Conservation (phyloP, 1,284 basidiomycete species). For the Trametes sp. region DNA sequence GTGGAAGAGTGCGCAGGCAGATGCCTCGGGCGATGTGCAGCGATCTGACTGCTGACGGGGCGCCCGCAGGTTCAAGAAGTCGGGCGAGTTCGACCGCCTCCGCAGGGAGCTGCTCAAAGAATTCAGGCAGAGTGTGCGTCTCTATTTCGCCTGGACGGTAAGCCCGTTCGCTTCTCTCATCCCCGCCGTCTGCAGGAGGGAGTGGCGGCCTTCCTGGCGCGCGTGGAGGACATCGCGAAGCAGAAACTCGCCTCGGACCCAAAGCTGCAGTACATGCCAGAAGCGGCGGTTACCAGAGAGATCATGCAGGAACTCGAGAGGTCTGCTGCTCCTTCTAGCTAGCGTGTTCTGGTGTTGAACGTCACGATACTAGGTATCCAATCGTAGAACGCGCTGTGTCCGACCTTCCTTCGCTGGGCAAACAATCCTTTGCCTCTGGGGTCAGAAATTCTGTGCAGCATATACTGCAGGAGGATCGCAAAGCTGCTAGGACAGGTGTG, state of each 20-base stretch:
- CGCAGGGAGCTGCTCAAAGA: constrained; percentile 68
- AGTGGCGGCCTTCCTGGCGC: constrained; percentile 56
- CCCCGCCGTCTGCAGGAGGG: constrained; percentile 51
- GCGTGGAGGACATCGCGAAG: constrained; percentile 67
- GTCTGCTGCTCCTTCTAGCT: constrained; percentile 44
- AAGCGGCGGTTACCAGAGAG: constrained; percentile 62
- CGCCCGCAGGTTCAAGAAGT: constrained; percentile 72
- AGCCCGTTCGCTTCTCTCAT: constrained; percentile 22
- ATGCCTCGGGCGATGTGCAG: background rate
- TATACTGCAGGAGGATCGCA: constrained; percentile 36
- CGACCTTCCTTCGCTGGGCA: constrained; percentile 59
- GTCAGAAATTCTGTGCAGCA: constrained; percentile 46
- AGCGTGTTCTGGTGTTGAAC: constrained; percentile 5
- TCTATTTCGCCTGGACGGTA: constrained; percentile 19
- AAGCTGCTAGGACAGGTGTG: constrained; percentile 18
- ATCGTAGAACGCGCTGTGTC: constrained; percentile 69
- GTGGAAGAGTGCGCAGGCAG: constrained; percentile 59
- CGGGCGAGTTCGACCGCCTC: constrained; percentile 79
- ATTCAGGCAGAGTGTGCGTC: constrained; percentile 69
- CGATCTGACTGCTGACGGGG: constrained; percentile 1
- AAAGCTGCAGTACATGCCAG: constrained; percentile 60
- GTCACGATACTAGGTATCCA: constrained; percentile 50
- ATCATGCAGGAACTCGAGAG: constrained; percentile 77
- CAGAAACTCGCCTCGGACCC: constrained; percentile 61
- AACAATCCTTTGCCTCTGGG: constrained; percentile 55